Evolutionary conservation across 352 stramenopile species (phyloP).

Genomic region (Globisporangium paddicum): DNA sequence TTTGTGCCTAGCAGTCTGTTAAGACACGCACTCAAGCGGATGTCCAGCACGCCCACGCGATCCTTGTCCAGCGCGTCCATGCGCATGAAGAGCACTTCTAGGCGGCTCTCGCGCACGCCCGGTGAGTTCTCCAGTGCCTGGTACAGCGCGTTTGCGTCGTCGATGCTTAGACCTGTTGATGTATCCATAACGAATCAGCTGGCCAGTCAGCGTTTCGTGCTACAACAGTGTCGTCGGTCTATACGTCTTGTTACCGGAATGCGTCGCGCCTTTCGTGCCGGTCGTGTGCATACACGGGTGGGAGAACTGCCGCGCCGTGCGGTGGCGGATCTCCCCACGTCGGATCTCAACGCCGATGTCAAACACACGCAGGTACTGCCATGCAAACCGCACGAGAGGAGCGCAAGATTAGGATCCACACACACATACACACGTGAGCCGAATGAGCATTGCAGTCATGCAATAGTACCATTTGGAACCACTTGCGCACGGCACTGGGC

Average conservation of each 20-base stretch:
- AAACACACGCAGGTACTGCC: constrained; percentile 59
- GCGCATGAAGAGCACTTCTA: constrained; percentile 47
- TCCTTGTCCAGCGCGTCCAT: constrained; percentile 66
- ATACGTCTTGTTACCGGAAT: constrained; percentile 32
- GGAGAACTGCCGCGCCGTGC: constrained; percentile 20
- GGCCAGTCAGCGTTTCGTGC: not conserved
- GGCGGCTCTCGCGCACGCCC: constrained; percentile 27
- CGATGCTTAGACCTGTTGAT: constrained; percentile 54
- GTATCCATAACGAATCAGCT: not conserved
- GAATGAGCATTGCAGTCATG: not conserved
- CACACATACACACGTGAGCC: not conserved
- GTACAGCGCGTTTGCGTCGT: constrained; percentile 67
- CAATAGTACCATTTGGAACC: constrained; percentile 52
- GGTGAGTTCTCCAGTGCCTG: constrained; percentile 32
- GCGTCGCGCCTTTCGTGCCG: constrained; percentile 50
- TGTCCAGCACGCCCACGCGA: constrained; percentile 47
- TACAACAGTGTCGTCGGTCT: not conserved
- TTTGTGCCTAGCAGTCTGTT: constrained; percentile 24
- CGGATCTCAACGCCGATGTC: constrained; percentile 67
- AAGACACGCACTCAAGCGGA: constrained; percentile 39
- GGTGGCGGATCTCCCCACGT: constrained; percentile 67
- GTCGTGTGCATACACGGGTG: constrained; percentile 61
- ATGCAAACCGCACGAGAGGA: not conserved
- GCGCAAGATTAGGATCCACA: not conserved
- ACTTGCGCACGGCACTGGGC: constrained; percentile 29